Conservation (phyloP, 805 yeast genomes). For the Barnettozyma sucrosica region DNA sequence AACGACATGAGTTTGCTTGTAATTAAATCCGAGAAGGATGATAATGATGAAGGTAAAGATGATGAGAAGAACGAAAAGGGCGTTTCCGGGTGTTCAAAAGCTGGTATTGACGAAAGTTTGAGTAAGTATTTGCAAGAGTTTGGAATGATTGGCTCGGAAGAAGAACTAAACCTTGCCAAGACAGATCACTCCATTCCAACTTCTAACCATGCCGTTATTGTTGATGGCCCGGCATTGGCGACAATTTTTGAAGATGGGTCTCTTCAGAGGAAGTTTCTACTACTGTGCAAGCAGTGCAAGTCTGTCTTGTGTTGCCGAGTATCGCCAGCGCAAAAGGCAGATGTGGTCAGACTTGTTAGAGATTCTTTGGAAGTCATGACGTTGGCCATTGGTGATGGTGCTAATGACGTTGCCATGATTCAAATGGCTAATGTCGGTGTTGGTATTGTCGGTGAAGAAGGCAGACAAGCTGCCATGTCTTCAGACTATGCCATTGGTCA, state of each 20-base stretch:
- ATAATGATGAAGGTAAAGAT: slow-evolving; percentile 25
- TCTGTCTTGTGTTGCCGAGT: slow-evolving; percentile 80
- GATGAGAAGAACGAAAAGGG: slow-evolving; percentile 31
- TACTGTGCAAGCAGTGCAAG: slow-evolving; percentile 71
- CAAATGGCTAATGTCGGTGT: slow-evolving; percentile 68
- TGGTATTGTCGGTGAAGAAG: slow-evolving; percentile 88
- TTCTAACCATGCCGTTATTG: slow-evolving; percentile 60
- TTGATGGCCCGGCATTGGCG: slow-evolving; percentile 72
- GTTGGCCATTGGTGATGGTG: slow-evolving; percentile 77
- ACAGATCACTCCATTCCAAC: slow-evolving; percentile 62
- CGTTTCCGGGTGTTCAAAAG: slow-evolving; percentile 28
- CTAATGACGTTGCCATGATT: slow-evolving; percentile 87
- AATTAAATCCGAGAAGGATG: slow-evolving; percentile 44
- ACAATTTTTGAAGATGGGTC: slow-evolving; percentile 40
- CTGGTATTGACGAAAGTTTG: slow-evolving; percentile 33
- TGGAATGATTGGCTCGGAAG: slow-evolving; percentile 48
- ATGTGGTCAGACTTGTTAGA: slow-evolving; percentile 67
- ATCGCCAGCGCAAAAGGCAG: slow-evolving; percentile 78
- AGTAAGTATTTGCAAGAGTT: slow-evolving; percentile 39
- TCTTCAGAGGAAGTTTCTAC: slow-evolving; percentile 51
- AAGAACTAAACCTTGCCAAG: slow-evolving; percentile 49
- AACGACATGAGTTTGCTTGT: slow-evolving; percentile 70
- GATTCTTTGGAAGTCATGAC: slow-evolving; percentile 75
- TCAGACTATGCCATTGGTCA: slow-evolving; percentile 84
- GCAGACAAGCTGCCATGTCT: slow-evolving; percentile 83